Percentiles rank a stretch among this genome's conserved stretches.
Conservation (phyloP, 768 basidiomycete species). For the Asterophora lycoperdoides region DNA sequence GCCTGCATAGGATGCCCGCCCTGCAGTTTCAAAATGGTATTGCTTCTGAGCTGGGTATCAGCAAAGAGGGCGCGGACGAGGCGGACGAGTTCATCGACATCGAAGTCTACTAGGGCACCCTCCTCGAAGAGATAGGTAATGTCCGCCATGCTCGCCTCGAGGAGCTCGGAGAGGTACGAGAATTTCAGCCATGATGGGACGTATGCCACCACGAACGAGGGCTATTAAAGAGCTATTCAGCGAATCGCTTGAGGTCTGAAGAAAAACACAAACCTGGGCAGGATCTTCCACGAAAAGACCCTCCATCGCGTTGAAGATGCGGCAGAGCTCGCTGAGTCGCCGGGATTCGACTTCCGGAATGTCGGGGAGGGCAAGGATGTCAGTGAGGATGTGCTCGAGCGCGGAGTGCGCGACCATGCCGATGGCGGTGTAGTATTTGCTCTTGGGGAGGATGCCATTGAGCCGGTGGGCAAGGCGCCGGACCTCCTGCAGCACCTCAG, state of each 20-base stretch:
- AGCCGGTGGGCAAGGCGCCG: slow-evolving; percentile 59
- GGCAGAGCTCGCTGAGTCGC: slow-evolving; percentile 76
- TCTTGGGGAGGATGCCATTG: slow-evolving; percentile 70
- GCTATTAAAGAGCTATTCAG: slow-evolving; percentile 30
- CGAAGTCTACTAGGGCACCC: slow-evolving; percentile 87
- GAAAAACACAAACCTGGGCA: slow-evolving; percentile 42
- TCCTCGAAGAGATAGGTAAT: slow-evolving; percentile 90
- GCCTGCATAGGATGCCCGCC: slow-evolving; percentile 48
- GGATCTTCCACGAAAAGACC: slow-evolving; percentile 71
- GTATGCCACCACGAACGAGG: slow-evolving; percentile 75
- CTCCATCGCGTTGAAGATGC: slow-evolving; percentile 74
- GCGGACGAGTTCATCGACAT: slow-evolving; percentile 73
- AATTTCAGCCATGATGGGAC: slow-evolving; percentile 96
- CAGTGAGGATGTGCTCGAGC: slow-evolving; percentile 61
- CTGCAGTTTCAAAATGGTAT: slow-evolving; percentile 72
- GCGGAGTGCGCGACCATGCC: slow-evolving; percentile 69
- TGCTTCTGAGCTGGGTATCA: slow-evolving; percentile 77
- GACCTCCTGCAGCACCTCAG: slow-evolving; percentile 57
- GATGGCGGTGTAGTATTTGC: slow-evolving; percentile 66
- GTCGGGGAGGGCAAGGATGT: slow-evolving; percentile 74
- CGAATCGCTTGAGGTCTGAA: background rate
- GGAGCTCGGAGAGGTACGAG: slow-evolving; percentile 86
- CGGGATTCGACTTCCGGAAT: slow-evolving; percentile 88
- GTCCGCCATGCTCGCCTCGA: slow-evolving; percentile 91
- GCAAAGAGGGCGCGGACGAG: slow-evolving; percentile 87